phyloP scores from a whole-genome alignment of 73 alveolate genomes.

The Paramecium primaurelia region DNA sequence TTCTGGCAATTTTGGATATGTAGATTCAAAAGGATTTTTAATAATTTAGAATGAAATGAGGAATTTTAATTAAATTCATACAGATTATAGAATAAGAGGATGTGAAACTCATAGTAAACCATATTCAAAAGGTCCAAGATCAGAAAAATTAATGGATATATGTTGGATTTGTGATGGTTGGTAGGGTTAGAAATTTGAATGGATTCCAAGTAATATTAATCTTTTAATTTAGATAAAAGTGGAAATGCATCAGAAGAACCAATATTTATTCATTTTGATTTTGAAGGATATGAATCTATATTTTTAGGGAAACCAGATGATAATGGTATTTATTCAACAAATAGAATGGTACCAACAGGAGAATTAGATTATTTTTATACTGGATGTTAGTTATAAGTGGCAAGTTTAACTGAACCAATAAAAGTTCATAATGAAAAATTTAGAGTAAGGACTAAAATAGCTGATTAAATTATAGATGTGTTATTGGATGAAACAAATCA shows the following conservation, averaged over 20 bases:
- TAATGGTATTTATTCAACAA: not conserved
- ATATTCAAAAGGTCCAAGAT: conserved; percentile 19
- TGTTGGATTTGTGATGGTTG: conserved; percentile 65
- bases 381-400: not conserved
- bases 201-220: conserved; percentile 19
- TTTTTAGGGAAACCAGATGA: conserved; percentile 37
- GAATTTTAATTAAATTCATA: not conserved
- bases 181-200: not conserved
- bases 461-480: conserved; percentile 32
- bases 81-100: not conserved
- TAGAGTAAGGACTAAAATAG: not conserved
- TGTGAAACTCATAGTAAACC: not conserved
- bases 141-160: not conserved
- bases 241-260: conserved; percentile 52
- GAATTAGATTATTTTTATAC: conserved; percentile 49
- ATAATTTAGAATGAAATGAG: not conserved
- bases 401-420: not conserved
- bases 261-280: conserved; percentile 40
- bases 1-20: conserved; percentile 53
- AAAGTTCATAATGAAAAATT: conserved; percentile 34
- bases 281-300: conserved; percentile 48
- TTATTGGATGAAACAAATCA: conserved; percentile 35
- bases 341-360: conserved; percentile 52
- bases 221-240: not conserved
- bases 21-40: conserved; percentile 32